Base-by-base conservation (phyloP, 306 rosid genomes). In the Quercus parvula region DNA sequence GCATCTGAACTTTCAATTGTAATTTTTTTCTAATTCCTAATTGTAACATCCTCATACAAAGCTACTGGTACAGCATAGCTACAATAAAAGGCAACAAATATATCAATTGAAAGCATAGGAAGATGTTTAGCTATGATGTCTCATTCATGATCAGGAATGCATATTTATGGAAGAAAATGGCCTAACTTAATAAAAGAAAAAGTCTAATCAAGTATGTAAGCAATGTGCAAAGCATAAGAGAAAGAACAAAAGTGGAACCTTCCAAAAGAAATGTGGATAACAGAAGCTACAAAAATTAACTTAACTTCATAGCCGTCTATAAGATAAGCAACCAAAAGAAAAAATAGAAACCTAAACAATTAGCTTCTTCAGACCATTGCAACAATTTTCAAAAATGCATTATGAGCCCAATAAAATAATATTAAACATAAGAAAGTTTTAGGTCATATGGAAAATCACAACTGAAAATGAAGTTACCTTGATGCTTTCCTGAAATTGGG, bases 401-500 rank as follows among this genome's bases (percentile, higher is more conserved):
- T 28, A 55, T 64, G 75, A 38, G 28, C 56, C 35, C 30, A 31
- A 5, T 33, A 71, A 73, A 77, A 31, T 25, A 61, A 68, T 75
- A 24, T 49, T 44, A 71, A 75, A n/a, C 22, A 13, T 12, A 25
- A 77, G 25, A 46, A 73, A 51, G 25, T 51, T 19, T 9, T 59
- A 17, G 20, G 49, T 49, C 63, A 78, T 4, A 70, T 27, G 2
- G 19, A 4, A 58, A 22, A 61, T 20, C 31, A 49, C 5, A 19
- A 20, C 19, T 61, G 59, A 35, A 69, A 59, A 54, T 51, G n/a
- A 75, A 18, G 18, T 7, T 86, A 93, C 99, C 97, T 69, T 85
- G 70, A 95, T 89, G 87, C 86, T 90, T 35, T 95, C 98, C 22
- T 89, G 94, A 85, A 89, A 95, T 10, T 91, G 92, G 28, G 92